Base-by-base conservation (phyloP, 75 land plant genomes). In the Ceratopteris richardii region DNA sequence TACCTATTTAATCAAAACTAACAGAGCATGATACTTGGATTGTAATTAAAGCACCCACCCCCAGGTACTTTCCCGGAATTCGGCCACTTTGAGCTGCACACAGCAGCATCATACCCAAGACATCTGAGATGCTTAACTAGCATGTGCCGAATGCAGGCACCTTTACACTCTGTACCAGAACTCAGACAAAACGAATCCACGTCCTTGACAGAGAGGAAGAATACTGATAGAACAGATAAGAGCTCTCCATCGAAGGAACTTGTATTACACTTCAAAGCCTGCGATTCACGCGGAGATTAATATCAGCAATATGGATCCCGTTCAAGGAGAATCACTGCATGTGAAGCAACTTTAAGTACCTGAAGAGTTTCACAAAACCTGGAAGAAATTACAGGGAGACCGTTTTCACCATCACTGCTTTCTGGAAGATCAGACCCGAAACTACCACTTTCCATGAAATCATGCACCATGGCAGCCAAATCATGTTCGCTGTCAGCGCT, bases 401-500 rank as follows among this genome's bases (percentile, higher is more conserved):
- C 42, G 31, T 65, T 66, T 13, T 43, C 37, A 14, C 51, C 57
- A 44, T 58, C 56, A 25, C 20, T 51, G 62, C 36, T n/a, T 4
- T 65, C 61, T 23, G 25, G 42, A 14, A 51, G 19, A n/a, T 52
- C 28, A 5, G 54, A 52, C 28, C 27, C 54, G 25, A 11, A 52
- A 22, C 53, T 47, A 33, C 77, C 76, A 40, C 66, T 77, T 55
- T 77, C 77, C 22, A 77, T 66, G 70, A 66, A 77, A 36, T 77
- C 76, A 30, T 62, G 69, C 11, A 77, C 77, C 76, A 77, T 77
- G 42, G 66, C 71, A 25, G 68, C 76, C 57, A 77, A 63, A 57
- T 77, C 70, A 37, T 54, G 25, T 26, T 77, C 79, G 20, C 64
- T 62, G 1, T 56, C 68, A 26, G 17, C 65, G 29, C 69, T 76